Conservation (phyloP, 208 protist species). For the Perkinsela sp. region DNA sequence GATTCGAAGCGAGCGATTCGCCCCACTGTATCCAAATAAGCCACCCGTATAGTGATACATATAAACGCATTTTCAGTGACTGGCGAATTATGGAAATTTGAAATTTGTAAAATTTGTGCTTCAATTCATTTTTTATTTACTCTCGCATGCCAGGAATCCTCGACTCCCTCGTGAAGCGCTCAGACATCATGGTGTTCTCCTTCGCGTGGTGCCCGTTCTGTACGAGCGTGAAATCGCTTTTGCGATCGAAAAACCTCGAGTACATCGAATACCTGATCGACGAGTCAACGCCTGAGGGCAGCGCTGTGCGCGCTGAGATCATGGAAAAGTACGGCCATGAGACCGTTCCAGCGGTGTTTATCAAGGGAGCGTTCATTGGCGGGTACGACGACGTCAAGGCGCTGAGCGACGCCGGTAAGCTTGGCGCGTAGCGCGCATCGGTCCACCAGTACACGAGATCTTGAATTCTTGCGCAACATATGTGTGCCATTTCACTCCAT, state of each 20-base stretch:
- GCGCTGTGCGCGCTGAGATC: conserved; percentile 13
- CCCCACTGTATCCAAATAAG: too few relatives aligned
- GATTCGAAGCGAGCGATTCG: too few relatives aligned
- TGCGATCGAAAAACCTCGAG: conserved; percentile 2
- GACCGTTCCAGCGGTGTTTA: conserved; percentile 36
- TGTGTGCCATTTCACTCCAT: too few relatives aligned
- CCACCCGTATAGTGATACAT: too few relatives aligned
- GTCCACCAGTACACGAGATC: too few relatives aligned
- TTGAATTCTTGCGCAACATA: too few relatives aligned
- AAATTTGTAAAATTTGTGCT: too few relatives aligned
- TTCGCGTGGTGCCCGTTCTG: background rate
- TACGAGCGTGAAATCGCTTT: background rate
- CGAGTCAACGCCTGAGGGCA: background rate
- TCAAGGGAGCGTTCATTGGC: conserved; percentile 34
- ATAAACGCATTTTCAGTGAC: too few relatives aligned
- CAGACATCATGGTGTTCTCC: background rate
- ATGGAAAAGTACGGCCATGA: conserved; percentile 18
- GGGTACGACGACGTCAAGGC: conserved; percentile 18
- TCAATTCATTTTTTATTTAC: background rate
- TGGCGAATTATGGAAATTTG: too few relatives aligned
- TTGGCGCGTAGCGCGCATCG: too few relatives aligned
- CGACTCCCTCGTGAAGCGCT: background rate
- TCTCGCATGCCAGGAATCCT: background rate
- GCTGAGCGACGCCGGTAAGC: conserved; percentile 15
- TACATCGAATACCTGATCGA: background rate